Percentiles rank a stretch among this genome's conserved stretches.
Conservation (phyloP, 139 green algal genomes). For the Closterium sp. region DNA sequence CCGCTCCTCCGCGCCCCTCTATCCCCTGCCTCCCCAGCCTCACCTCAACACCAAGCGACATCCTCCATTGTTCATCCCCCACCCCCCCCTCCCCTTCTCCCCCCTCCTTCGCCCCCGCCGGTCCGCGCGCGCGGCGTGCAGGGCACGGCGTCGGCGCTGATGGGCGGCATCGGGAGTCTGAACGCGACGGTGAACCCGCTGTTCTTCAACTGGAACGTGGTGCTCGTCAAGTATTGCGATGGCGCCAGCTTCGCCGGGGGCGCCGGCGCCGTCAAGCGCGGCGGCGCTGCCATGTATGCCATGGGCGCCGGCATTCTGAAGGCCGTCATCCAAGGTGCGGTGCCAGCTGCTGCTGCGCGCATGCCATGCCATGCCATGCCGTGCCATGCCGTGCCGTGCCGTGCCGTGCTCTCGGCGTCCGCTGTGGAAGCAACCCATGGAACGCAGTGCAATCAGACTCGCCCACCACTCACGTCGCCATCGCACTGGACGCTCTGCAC, state of each 20-base stretch:
- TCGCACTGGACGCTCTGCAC: not conserved
- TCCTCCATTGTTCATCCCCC: not conserved
- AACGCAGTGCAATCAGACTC: not conserved
- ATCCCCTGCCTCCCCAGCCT: not conserved
- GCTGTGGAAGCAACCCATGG: too few relatives aligned
- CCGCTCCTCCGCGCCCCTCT: not conserved
- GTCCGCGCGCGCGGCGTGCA: not conserved
- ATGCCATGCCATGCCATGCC: not conserved
- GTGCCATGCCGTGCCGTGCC: not conserved
- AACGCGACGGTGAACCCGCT: not conserved
- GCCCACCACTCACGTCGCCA: not conserved
- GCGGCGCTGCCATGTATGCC: not conserved
- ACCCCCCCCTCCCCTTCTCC: not conserved
- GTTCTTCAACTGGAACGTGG: slow-evolving; percentile 34
- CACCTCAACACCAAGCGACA: not conserved
- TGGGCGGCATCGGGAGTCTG: not conserved
- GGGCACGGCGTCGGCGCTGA: not conserved
- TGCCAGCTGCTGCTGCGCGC: not conserved
- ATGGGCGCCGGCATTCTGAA: not conserved
- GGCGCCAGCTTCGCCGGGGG: not conserved
- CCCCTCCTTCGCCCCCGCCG: not conserved
- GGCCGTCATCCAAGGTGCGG: not conserved
- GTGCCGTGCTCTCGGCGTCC: not conserved
- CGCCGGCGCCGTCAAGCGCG: not conserved
- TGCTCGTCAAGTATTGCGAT: slow-evolving; percentile 15